Evolutionary conservation across 495 filamentous ascomycete species (phyloP), one percentile per base, ranked within the genome.

Genomic region (Aspergillus cavernicola): DNA sequence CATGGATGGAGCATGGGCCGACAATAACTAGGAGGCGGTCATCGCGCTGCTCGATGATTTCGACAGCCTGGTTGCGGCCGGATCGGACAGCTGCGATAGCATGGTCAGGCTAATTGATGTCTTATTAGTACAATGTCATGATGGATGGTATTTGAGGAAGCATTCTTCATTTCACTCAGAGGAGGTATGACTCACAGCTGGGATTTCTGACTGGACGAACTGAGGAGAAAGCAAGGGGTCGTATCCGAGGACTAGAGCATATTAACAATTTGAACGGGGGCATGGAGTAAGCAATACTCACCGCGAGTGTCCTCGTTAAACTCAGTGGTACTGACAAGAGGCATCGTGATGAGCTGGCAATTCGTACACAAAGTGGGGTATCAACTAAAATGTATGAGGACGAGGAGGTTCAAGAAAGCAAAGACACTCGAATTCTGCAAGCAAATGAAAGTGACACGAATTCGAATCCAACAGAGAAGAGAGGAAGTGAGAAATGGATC

Each of bases 1-100:
- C 93, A 76, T 98, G 93, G 66, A 98, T 90, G 39, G 92, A 97
- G 80, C 93, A 98, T 24, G 93, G 93, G 1, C 93, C 93, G 61
- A 93, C 88, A 45, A 98, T 82, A 57, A 97, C 93, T 53, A 98
- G 83, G 6, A 98, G 87, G 42, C 91, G 89, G 76, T 96, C 90
- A 61, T 83, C 79, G 35, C 77, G 72, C 63, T 85, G 84, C 66
- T 88, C 90, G 54, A 97, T 88, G 66, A 97, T 87, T 42, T 84
- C 76, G 50, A 90, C 79, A 55, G 90, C 87, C 62, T 95, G 89
- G 58, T 80, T 81, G 50, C 93, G 89, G 57, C 91, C 93, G 60
- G 82, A 75, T 42, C 96, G 74, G 42, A 97, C 92, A 2, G 90
- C 86, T 52, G 85, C 68, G 49, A 76, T 73, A 32, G 80, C 78